Percentiles rank a stretch among this genome's conserved stretches.
phyloP scores from a whole-genome alignment of 352 stramenopile species.

The Globisporangium cystogenes region DNA sequence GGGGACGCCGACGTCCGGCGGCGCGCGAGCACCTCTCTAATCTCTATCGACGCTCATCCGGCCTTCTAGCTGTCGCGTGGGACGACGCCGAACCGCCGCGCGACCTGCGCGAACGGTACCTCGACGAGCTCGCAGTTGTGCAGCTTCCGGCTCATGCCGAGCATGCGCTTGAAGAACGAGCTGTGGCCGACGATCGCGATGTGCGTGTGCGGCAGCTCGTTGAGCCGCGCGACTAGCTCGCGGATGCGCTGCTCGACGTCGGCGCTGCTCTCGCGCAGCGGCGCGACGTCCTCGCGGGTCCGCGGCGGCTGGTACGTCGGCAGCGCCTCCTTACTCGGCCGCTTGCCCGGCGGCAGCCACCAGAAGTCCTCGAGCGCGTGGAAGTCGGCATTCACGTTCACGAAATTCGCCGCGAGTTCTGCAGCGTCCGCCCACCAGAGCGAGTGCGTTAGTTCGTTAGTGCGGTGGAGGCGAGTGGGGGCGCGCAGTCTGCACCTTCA shows the following conservation, averaged over 20 bases:
- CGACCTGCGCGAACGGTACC: slow-evolving; percentile 26
- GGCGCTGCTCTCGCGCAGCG: slow-evolving; percentile 43
- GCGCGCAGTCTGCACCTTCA: slow-evolving; percentile 22
- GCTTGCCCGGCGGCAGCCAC: slow-evolving; percentile 51
- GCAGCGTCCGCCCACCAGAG: too few species aligned
- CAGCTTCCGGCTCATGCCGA: slow-evolving; percentile 73
- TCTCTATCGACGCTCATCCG: not conserved
- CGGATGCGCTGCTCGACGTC: slow-evolving; percentile 68
- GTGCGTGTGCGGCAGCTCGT: slow-evolving; percentile 52
- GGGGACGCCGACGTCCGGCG: too few species aligned
- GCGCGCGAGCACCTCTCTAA: too few species aligned
- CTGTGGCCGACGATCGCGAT: slow-evolving; percentile 83
- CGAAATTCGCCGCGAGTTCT: slow-evolving; percentile 36
- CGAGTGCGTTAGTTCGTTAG: too few species aligned
- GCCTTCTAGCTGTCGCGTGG: not conserved
- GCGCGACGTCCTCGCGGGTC: slow-evolving; percentile 40
- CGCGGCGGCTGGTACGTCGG: slow-evolving; percentile 11
- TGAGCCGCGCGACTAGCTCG: slow-evolving; percentile 46
- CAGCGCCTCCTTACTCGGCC: slow-evolving; percentile 17
- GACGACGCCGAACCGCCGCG: slow-evolving; percentile 9
- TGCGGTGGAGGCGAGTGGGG: too few species aligned
- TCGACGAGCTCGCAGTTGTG: slow-evolving; percentile 75
- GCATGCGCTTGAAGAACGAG: slow-evolving; percentile 82
- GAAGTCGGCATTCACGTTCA: slow-evolving; percentile 31
- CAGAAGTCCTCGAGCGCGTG: slow-evolving; percentile 42